These are phyloP conservation scores for Hippophae tibetana DNA, from an alignment of 306 rosid species.

Conservation along the genomic window DNA sequence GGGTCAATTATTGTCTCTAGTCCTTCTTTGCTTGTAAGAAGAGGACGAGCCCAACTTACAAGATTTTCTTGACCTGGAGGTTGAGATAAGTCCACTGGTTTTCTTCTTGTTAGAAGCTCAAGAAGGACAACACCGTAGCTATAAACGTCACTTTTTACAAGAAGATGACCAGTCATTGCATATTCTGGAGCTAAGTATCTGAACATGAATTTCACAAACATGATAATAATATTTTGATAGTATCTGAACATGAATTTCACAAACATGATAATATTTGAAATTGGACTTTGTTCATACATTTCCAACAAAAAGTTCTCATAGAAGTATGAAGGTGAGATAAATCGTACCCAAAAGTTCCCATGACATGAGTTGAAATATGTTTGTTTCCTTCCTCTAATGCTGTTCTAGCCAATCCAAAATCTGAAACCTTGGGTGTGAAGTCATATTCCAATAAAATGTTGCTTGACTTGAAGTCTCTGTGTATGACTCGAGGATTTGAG, in stretches of 20 bases:
- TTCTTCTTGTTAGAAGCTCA: constrained; percentile 88
- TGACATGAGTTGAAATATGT: constrained; percentile 94
- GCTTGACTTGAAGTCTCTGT: constrained; percentile 91
- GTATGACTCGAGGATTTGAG: constrained; percentile 92
- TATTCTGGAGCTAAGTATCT: constrained; percentile 97
- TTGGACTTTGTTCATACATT: too few relatives aligned
- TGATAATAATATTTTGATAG: too few relatives aligned
- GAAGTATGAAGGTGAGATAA: neutral
- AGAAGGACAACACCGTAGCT: constrained; percentile 97
- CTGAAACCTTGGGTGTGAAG: constrained; percentile 87
- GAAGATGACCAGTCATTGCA: constrained; percentile 97
- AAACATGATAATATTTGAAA: neutral
- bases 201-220: constrained; percentile 22
- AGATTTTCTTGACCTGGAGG: constrained; percentile 96
- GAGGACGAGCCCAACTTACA: constrained; percentile 84
- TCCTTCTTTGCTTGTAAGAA: constrained; percentile 68
- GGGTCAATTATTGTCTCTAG: constrained; percentile 65
- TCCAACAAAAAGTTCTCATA: neutral
- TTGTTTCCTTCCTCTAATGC: constrained; percentile 80
- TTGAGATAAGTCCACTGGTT: constrained; percentile 84
- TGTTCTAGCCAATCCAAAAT: constrained; percentile 93
- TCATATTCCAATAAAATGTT: constrained; percentile 84
- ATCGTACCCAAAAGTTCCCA: constrained; percentile 95
- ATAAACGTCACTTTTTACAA: constrained; percentile 93
- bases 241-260: constrained; percentile 46